Evolutionary conservation across 495 filamentous ascomycete species (phyloP).

Genomic region (Tuber umbilicatum): DNA sequence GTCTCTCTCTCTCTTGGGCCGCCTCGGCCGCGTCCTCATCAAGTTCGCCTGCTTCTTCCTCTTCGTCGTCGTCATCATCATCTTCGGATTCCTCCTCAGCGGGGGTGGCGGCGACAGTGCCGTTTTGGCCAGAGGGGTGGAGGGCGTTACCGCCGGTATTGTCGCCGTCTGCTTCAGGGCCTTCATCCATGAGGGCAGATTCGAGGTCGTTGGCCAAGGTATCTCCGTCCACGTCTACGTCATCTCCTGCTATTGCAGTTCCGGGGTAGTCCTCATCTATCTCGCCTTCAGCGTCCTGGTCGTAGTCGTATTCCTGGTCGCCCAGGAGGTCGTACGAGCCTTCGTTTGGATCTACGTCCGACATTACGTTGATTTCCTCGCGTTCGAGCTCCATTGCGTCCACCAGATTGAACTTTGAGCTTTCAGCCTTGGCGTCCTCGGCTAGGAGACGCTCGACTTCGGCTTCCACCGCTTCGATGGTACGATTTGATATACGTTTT

Average conservation of each 20-base stretch:
- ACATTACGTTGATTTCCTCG: slow-evolving; percentile 44
- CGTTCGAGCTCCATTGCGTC: slow-evolving; percentile 55
- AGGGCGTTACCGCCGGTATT: slow-evolving; percentile 15
- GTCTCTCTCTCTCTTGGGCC: slow-evolving; percentile 32
- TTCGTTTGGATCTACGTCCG: slow-evolving; percentile 44
- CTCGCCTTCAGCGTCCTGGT: slow-evolving; percentile 53
- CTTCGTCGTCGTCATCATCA: slow-evolving; percentile 34
- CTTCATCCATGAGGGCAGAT: slow-evolving; percentile 49
- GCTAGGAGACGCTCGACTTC: slow-evolving; percentile 70
- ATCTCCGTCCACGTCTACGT: slow-evolving; percentile 51
- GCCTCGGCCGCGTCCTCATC: slow-evolving; percentile 37
- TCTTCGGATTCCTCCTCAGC: slow-evolving; percentile 29
- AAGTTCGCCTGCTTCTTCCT: slow-evolving; percentile 28
- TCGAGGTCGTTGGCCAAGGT: slow-evolving; percentile 53
- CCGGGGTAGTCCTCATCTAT: slow-evolving; percentile 50
- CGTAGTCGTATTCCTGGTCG: slow-evolving; percentile 47
- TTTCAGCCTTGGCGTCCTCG: slow-evolving; percentile 57
- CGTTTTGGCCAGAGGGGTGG: background rate
- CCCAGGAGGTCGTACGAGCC: slow-evolving; percentile 40
- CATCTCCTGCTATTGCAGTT: slow-evolving; percentile 46
- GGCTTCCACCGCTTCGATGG: slow-evolving; percentile 82
- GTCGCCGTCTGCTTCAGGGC: slow-evolving; percentile 48
- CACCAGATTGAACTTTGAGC: slow-evolving; percentile 56
- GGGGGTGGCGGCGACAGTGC: slow-evolving; percentile 9
- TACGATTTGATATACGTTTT: slow-evolving; percentile 69